These are phyloP conservation scores for Botrytis aclada DNA, from an alignment of 2,329 filamentous ascomycete genomes.

Conservation along the genomic window DNA sequence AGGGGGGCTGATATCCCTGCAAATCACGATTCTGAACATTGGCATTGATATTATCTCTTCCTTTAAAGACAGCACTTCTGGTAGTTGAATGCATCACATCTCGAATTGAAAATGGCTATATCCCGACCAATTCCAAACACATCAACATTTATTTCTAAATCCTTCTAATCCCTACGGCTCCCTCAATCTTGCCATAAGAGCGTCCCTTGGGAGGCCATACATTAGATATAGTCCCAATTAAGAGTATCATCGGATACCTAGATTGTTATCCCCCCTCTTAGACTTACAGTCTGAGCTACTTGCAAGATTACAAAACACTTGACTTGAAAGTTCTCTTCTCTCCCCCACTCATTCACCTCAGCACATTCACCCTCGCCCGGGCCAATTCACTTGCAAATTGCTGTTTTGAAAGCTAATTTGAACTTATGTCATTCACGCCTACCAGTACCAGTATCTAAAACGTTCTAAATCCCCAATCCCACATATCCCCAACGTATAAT, in stretches of 20 bases:
- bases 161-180: neutral
- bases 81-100: neutral
- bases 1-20: conserved; percentile 7
- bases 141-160: neutral
- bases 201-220: neutral
- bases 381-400: neutral
- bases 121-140: neutral
- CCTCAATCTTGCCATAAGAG: neutral
- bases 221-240: neutral
- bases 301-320: neutral
- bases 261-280: neutral
- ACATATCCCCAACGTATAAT: neutral
- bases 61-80: neutral
- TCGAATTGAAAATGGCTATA: neutral
- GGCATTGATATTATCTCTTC: neutral
- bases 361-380: neutral
- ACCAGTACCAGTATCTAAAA: neutral
- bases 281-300: neutral
- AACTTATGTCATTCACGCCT: neutral
- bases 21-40: neutral
- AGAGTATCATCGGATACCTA: neutral
- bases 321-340: neutral
- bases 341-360: neutral
- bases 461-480: neutral
- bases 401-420: neutral